Evolutionary conservation across 768 basidiomycete species (phyloP).

Genomic region (Cyclocybe cylindracea): DNA sequence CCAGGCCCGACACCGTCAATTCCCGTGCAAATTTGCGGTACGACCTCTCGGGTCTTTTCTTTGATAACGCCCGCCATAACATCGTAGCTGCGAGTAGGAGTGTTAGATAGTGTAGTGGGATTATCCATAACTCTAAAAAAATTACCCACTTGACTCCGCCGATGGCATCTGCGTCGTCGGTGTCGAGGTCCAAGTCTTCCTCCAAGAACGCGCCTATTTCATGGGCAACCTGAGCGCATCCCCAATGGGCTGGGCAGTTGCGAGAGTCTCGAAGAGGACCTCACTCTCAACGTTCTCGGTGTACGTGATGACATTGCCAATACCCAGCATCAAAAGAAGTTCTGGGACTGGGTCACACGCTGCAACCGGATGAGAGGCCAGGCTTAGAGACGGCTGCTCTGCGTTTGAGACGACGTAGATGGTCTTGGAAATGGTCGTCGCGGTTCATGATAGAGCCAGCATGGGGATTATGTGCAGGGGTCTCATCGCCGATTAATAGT

Average conservation of each 20-base stretch:
- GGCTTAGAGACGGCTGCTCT: conserved; percentile 24
- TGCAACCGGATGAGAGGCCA: conserved; percentile 24
- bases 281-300: conserved; percentile 21
- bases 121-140: not conserved
- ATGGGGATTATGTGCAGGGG: too few species aligned
- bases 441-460: not conserved
- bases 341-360: conserved; percentile 21
- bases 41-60: conserved; percentile 10
- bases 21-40: conserved; percentile 17
- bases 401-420: conserved; percentile 25
- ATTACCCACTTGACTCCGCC: conserved; percentile 13
- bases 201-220: conserved; percentile 16
- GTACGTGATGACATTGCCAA: conserved; percentile 27
- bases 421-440: conserved; percentile 12
- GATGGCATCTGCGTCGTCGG: conserved; percentile 16
- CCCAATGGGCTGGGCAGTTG: conserved; percentile 24
- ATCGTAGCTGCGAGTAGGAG: conserved; percentile 11
- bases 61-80: conserved; percentile 15
- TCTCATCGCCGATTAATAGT: too few species aligned
- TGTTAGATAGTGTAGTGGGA: not conserved
- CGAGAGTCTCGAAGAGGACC: conserved; percentile 21
- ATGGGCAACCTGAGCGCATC: conserved; percentile 20
- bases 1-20: conserved; percentile 18
- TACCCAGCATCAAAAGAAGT: conserved; percentile 20
- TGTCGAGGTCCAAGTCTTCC: conserved; percentile 18